Evolutionary conservation across 2,329 filamentous ascomycete genomes (phyloP), one percentile per base, ranked within the genome.

Genomic region (Monosporascus sp.): DNA sequence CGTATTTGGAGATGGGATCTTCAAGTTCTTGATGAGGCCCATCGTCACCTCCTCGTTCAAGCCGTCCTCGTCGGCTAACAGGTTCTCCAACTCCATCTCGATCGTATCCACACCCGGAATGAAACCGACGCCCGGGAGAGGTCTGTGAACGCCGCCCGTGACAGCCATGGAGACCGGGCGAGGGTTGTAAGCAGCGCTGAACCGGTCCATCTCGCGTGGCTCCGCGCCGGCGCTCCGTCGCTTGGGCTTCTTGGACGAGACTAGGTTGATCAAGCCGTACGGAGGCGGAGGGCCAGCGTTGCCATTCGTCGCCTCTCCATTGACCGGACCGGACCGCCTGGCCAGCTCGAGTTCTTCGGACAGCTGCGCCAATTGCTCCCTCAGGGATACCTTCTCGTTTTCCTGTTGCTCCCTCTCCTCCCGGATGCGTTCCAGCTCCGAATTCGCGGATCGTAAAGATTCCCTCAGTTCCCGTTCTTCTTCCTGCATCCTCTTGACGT

Each of bases 11-110:
- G 87, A 86, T 20, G 94, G 94, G 59, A 99, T 97, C 81, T 96
- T 97, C 62, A 99, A 83, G 69, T 97, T 97, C 68, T 88, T 87
- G 71, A 99, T 97, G 56, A 99, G 80, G 57, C 94, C 94, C 82
- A 97, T 88, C 0, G 92, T 94, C 49, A 99, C 91, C 75, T 99
- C 94, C 64, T 97, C 92, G 65, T 99, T 97, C 60, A 99, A 80
- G 56, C 89, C 90, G 64, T 97, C 92, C 73, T 99, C 94, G 67
- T 97, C 93, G 45, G 92, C 91, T 59, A 99, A 85, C 52, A 99
- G 83, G 60, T 88, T 89, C 75, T 97, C 93, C 54, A 99, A 83
- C 75, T 99, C 95, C 71, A 91, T 84, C 75, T 99, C 94, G 64
- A 97, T 90, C 65, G 90, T 95, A 70, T 99, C 94, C 55, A 88